A percentile compares a stretch with the other conserved stretches of the same genome.
Evolutionary conservation across 768 basidiomycete species (phyloP).

Genomic region (Tubosaeta brunneosetosa): DNA sequence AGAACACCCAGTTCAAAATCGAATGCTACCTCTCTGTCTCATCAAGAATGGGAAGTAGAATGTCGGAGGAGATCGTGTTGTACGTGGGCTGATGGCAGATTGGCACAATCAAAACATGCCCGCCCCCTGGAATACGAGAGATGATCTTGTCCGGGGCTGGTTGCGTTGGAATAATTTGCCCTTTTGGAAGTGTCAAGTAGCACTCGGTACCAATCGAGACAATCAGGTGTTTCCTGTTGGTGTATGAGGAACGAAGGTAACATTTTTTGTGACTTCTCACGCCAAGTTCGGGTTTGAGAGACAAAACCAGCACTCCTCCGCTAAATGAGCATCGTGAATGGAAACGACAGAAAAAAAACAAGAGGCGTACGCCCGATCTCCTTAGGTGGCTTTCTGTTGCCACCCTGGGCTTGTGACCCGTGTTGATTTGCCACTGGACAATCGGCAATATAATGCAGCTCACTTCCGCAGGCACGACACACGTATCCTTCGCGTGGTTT

Average conservation of each 20-base stretch:
- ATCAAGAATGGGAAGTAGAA: constrained; percentile 66
- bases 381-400: constrained; percentile 53
- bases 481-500: constrained; percentile 85
- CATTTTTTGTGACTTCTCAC: constrained; percentile 39
- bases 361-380: constrained; percentile 78
- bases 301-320: constrained; percentile 98
- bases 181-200: constrained; percentile 95
- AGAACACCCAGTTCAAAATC: constrained; percentile 1
- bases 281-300: constrained; percentile 89
- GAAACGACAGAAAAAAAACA: background rate
- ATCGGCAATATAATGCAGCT: constrained; percentile 81
- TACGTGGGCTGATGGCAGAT: constrained; percentile 93
- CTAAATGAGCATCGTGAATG: constrained; percentile 34
- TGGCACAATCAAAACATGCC: constrained; percentile 90
- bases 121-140: constrained; percentile 79
- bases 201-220: constrained; percentile 91
- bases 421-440: constrained; percentile 68
- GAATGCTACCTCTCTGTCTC: constrained; percentile 69
- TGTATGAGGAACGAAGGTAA: constrained; percentile 1
- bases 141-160: constrained; percentile 41
- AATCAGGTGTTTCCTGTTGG: constrained; percentile 84
- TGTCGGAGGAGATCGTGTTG: constrained; percentile 72
- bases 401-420: constrained; percentile 27
- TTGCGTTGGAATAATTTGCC: constrained; percentile 85
- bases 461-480: constrained; percentile 88